Percentiles rank a stretch among this genome's conserved stretches.
Conservation (phyloP, 2,329 filamentous ascomycete species). For the Fusarium siculi region DNA sequence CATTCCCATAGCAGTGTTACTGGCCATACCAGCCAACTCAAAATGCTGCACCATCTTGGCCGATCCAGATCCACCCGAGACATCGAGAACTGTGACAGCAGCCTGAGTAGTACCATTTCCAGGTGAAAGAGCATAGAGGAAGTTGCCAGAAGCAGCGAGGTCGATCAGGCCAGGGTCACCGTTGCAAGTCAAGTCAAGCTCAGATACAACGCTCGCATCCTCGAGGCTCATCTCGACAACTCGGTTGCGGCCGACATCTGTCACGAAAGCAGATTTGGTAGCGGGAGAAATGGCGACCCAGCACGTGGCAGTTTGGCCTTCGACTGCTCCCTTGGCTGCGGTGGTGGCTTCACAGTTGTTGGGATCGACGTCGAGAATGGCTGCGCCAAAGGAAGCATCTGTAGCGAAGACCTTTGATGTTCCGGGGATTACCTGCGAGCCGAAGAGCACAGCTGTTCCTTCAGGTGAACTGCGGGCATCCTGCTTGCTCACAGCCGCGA, state of each 20-base stretch:
- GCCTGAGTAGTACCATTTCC: conserved; percentile 58
- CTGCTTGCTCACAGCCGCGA: conserved; percentile 40
- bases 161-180: conserved; percentile 67
- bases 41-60: conserved; percentile 49
- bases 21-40: conserved; percentile 34
- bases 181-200: conserved; percentile 55
- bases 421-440: conserved; percentile 58
- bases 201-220: conserved; percentile 59
- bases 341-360: conserved; percentile 46
- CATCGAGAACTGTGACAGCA: conserved; percentile 53
- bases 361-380: conserved; percentile 57
- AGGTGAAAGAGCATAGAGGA: conserved; percentile 67
- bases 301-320: conserved; percentile 66
- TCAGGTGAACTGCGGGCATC: conserved; percentile 54
- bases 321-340: conserved; percentile 54
- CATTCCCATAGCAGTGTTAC: conserved; percentile 18
- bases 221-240: conserved; percentile 66
- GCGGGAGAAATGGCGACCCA: conserved; percentile 63
- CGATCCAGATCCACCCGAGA: conserved; percentile 14
- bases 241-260: conserved; percentile 63
- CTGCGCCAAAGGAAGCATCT: conserved; percentile 68
- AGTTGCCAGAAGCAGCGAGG: conserved; percentile 60
- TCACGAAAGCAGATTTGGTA: conserved; percentile 66
- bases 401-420: conserved; percentile 62
- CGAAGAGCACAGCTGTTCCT: conserved; percentile 69